Evolutionary conservation across 1,284 basidiomycete species (phyloP).

Genomic region (Austroboletus novae-zelandiae): DNA sequence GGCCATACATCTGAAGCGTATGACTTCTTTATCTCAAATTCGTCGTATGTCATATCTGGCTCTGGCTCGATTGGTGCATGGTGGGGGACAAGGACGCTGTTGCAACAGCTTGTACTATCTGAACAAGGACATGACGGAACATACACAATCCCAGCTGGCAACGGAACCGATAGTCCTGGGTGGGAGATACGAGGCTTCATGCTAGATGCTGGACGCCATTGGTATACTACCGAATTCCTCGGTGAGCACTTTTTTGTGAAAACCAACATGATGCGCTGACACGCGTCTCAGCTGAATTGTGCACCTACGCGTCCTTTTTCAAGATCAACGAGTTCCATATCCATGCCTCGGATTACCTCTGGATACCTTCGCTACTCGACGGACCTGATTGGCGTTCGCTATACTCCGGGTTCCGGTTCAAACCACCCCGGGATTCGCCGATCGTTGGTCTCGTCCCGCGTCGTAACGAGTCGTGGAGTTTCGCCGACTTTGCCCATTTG

Average conservation of each 20-base stretch:
- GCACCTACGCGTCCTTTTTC: conserved; percentile 40
- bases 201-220: conserved; percentile 39
- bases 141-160: conserved; percentile 28
- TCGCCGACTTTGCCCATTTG: conserved; percentile 24
- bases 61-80: conserved; percentile 33
- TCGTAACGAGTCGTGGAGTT: conserved; percentile 36
- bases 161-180: conserved; percentile 35
- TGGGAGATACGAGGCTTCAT: conserved; percentile 41
- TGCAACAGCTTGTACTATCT: conserved; percentile 34
- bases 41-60: conserved; percentile 31
- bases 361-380: conserved; percentile 32
- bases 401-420: conserved; percentile 39
- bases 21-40: conserved; percentile 28
- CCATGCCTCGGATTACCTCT: conserved; percentile 38
- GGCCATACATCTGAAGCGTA: conserved; percentile 34
- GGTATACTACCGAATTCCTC: conserved; percentile 33
- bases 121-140: conserved; percentile 5
- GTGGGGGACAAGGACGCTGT: conserved; percentile 40
- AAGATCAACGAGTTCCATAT: conserved; percentile 38
- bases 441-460: conserved; percentile 29
- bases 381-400: conserved; percentile 32
- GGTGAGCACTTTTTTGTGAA: conserved; percentile 16
- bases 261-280: background rate
- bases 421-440: conserved; percentile 27
- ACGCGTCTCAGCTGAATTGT: conserved; percentile 31